Base-by-base conservation (phyloP, 2,329 filamentous ascomycete species). In the Colletotrichum tropicicola region DNA sequence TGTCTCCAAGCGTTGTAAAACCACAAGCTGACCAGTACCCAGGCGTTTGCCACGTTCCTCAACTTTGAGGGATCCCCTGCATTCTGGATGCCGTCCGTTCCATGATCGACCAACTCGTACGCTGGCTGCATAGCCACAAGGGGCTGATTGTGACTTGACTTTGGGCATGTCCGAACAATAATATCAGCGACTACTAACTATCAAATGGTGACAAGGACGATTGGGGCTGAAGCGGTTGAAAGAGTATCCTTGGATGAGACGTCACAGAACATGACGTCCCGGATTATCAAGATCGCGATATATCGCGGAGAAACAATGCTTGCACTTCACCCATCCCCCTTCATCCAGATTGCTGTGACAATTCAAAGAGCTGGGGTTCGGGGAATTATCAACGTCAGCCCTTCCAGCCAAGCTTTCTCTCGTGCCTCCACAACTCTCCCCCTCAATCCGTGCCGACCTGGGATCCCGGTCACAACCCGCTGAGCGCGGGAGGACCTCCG, bases 21-120 rank as follows among this genome's bases (percentile, higher is more conserved):
- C 21, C n/a, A 47, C 17, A 45, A n/a, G 45, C 67, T 59, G 41
- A 60, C 55, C 12, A 25, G 28, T 37, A 21, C n/a, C 15, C 56
- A 68, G 68, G 68, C 66, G 6, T 67, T 68, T 58, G 59, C 56
- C 8, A 61, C 66, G 2, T 69, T 69, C 27, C 64, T 62, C 27
- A 51, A 66, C 21, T 60, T 61, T 23, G 51, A 68, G 27, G 59
- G 59, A 6, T 59, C 68, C 13, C 63, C 68, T 17, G 62, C 32
- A 13, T 48, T 64, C 4, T 68, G 59, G 66, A 69, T 67, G 57
- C 54, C 52, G 39, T 41, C 54, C 6, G 59, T 28, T 28, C 41
- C 41, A 9, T 53, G n/a, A 53, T 4, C 32, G n/a, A 6, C 32
- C 12, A n/a, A n/a, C n/a, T n/a, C n/a, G n/a, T n/a, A n/a, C n/a